phyloP scores from a whole-genome alignment of 208 protist genomes.

The Acanthamoeba pearcei region DNA sequence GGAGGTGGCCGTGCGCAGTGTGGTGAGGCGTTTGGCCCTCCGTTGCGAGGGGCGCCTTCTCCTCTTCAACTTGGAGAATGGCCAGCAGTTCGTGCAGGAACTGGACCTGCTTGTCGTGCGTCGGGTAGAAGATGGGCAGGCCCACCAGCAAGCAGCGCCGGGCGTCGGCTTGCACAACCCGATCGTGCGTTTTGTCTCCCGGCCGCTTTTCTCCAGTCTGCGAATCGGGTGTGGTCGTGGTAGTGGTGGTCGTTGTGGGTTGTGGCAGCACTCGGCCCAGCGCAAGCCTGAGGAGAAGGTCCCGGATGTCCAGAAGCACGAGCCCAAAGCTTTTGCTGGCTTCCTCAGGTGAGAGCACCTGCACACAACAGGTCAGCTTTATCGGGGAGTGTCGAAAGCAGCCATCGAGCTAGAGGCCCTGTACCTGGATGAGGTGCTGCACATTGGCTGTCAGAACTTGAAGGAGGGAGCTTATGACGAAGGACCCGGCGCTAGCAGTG shows the following conservation, averaged over 20 bases:
- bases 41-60: neutral
- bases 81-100: slow-evolving; percentile 42
- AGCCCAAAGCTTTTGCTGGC: slow-evolving; percentile 44
- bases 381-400: too few relatives aligned
- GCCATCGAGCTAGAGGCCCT: too few relatives aligned
- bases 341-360: neutral
- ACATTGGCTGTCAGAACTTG: slow-evolving; percentile 17
- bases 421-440: slow-evolving; percentile 44
- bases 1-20: neutral
- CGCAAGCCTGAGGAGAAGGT: slow-evolving; percentile 4
- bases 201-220: neutral
- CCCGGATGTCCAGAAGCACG: slow-evolving; percentile 23
- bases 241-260: neutral
- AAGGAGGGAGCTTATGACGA: slow-evolving; percentile 47
- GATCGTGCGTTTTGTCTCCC: slow-evolving; percentile 18
- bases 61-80: neutral
- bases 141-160: slow-evolving; percentile 7
- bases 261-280: neutral
- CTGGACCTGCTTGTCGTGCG: slow-evolving; percentile 6
- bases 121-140: slow-evolving; percentile 41
- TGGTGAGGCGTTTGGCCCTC: neutral
- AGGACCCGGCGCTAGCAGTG: neutral
- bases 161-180: slow-evolving; percentile 11
- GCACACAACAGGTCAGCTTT: too few relatives aligned
- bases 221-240: neutral